Evolutionary conservation across 768 basidiomycete genomes (phyloP).

Genomic region (Podaxis pistillaris): DNA sequence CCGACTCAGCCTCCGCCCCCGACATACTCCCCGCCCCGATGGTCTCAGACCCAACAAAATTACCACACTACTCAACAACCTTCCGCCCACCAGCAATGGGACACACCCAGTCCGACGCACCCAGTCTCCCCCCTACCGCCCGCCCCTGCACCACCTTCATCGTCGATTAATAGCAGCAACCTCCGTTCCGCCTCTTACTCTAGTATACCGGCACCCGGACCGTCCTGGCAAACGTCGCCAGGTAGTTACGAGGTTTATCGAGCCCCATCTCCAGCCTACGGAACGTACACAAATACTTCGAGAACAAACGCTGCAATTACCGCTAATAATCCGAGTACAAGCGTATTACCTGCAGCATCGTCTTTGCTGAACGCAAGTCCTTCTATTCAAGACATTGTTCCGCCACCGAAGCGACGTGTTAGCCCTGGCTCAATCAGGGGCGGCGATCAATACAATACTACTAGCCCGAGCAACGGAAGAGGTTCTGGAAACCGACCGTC

Average conservation of each 20-base stretch:
- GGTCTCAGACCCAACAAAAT: conserved; percentile 30
- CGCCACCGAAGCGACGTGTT: conserved; percentile 55
- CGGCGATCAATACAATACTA: conserved; percentile 32
- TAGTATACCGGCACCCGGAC: conserved; percentile 3
- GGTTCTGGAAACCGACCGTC: conserved; percentile 54
- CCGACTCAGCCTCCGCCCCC: conserved; percentile 28
- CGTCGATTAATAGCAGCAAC: conserved; percentile 5
- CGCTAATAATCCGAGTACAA: conserved; percentile 31
- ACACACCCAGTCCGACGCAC: conserved; percentile 24
- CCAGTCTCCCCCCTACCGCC: conserved; percentile 28
- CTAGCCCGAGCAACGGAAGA: conserved; percentile 47
- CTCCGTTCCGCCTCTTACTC: conserved; percentile 11
- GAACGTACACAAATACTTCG: conserved; percentile 25
- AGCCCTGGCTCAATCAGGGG: conserved; percentile 50
- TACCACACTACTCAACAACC: background rate
- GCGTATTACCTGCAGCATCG: conserved; percentile 25
- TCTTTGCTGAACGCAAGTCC: background rate
- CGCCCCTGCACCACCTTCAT: conserved; percentile 9
- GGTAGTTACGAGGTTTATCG: conserved; percentile 20
- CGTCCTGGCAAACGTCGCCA: conserved; percentile 10
- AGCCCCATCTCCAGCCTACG: conserved; percentile 30
- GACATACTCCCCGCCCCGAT: conserved; percentile 42
- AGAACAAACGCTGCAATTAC: conserved; percentile 22
- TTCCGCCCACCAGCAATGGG: conserved; percentile 8
- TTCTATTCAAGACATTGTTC: conserved; percentile 42